Evolutionary conservation across 78 protist genomes (phyloP), one percentile per base, ranked within the genome.

Genomic region (Dictyostelium citrinum): DNA sequence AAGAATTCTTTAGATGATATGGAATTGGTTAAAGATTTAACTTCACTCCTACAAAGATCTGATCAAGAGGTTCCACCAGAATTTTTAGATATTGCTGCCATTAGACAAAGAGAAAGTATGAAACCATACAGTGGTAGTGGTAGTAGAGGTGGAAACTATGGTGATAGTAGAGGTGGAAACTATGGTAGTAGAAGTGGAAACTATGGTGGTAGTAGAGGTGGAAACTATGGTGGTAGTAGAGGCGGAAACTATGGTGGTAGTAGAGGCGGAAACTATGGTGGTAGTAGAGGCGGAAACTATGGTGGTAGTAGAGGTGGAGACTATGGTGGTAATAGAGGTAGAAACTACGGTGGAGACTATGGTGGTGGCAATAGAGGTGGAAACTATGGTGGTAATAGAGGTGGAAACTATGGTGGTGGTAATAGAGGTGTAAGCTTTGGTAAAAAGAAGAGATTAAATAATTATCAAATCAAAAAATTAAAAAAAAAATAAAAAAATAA

Each of bases 1-100:
- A 99, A 98, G 95, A 39, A 92, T 29, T 98, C 98, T 20, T 95
- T 97, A 5, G 97, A 97, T 91, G 90, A 93, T 51, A 78, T 97
- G 51, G 98, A 99, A 75, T 24, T 96, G n/a, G 91, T 98, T 17
- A 97, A 95, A 41, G 61, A 96, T 14, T 43, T 95, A 41, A 93
- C 70, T 33, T 70, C 70, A 1, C 45, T 88, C 22, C 29, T 88
- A 20, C 3, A 33, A 27, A 20, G 79, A 11, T 45, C 81, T 22
- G n/a, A 68, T 1, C 93, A 88, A 78, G 81, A 76, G 22, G 31
- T 88, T 3, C 93, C 93, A 10, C 2, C 4, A 8, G 83, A 17
- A 12, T 24, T 85, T 10, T 5, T 27, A 20, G 93, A 81, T 16
- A 31, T 55, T 39, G 39, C 37, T 10, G 3, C 41, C 29, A 29